A percentile compares a stretch with the other conserved stretches of the same genome.
Evolutionary conservation across 2,329 filamentous ascomycete species (phyloP).

Genomic region (Paracamarosporium sp.): DNA sequence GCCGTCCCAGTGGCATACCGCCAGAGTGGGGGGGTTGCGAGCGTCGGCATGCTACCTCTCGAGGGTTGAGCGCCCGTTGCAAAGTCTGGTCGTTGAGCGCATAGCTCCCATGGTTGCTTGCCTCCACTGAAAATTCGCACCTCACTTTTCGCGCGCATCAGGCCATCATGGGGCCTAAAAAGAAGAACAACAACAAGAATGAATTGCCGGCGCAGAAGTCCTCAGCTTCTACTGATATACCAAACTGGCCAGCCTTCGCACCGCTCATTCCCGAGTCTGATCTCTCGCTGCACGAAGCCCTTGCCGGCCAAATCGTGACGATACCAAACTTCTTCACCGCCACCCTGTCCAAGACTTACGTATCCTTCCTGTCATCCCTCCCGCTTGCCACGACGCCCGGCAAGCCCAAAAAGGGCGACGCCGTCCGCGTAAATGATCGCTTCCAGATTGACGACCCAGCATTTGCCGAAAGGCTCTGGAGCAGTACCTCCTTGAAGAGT

Average conservation of each 20-base stretch:
- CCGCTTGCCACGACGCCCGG: slow-evolving; percentile 79
- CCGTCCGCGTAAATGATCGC: slow-evolving; percentile 86
- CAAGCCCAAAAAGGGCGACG: slow-evolving; percentile 79
- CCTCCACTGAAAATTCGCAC: background rate
- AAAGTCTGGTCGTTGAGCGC: background rate
- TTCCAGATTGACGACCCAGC: slow-evolving; percentile 78
- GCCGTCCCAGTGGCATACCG: background rate
- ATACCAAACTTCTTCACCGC: slow-evolving; percentile 77
- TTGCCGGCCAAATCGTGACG: slow-evolving; percentile 73
- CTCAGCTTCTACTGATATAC: slow-evolving; percentile 51
- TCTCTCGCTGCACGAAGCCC: slow-evolving; percentile 64
- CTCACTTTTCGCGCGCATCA: background rate
- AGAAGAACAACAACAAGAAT: slow-evolving; percentile 3
- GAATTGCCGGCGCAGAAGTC: background rate
- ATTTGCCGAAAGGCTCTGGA: slow-evolving; percentile 81
- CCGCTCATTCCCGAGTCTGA: slow-evolving; percentile 71
- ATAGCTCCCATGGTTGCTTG: background rate
- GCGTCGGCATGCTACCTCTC: background rate
- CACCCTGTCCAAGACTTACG: slow-evolving; percentile 76
- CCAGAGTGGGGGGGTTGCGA: background rate
- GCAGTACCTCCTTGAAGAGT: slow-evolving; percentile 74
- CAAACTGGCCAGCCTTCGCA: slow-evolving; percentile 75
- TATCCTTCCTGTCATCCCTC: slow-evolving; percentile 73
- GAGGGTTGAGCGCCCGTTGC: background rate
- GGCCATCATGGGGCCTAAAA: slow-evolving; percentile 39